Base-by-base conservation (phyloP, 129 eudicot species). In the Pulicaria dysenterica region DNA sequence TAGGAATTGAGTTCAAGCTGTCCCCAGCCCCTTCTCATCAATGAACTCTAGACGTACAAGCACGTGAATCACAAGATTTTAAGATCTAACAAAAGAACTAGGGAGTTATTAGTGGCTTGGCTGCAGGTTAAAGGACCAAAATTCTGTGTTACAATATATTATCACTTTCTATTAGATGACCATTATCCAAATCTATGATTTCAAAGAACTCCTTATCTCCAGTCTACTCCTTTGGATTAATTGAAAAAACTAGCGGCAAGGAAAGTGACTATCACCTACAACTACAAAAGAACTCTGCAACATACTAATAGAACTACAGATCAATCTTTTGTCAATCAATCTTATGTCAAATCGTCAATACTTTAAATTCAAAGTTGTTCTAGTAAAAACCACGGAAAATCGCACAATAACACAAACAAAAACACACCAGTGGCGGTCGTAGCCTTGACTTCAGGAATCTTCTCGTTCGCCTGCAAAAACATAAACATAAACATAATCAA, bases 381-480 rank as follows among this genome's bases (percentile, higher is more conserved):
- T 24, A 24, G 31, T 24, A 1, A 47, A 7, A 60, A 42, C 4
- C 38, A 73, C 50, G n/a, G 36, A 60, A 45, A 14, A 7, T 48
- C 62, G 12, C 50, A 51, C n/a, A 9, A 74, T 42, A 51, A 42
- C 5, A 51, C 31, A 41, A 39, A 4, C 9, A 38, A 65, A 44
- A 42, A 65, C 58, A 44, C 58, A 67, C 80, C 80, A 10, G 75
- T 45, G 74, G 59, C 51, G 58, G 80, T 37, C 4, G 61, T 38
- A 19, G 80, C 49, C 74, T 67, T 76, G 61, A 13, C 61, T 39
- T 67, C 75, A 5, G 74, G 38, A 58, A 40, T 38, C 69, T 76
- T 76, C 15, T 76, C 69, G 34, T 67, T 67, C 74, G 58, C 80
- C 80, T 76, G 60, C 59, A 46, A 48, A 76, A 76, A 12, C 13